Evolutionary conservation across 768 basidiomycete genomes (phyloP).

Genomic region (Amanita phalloides): DNA sequence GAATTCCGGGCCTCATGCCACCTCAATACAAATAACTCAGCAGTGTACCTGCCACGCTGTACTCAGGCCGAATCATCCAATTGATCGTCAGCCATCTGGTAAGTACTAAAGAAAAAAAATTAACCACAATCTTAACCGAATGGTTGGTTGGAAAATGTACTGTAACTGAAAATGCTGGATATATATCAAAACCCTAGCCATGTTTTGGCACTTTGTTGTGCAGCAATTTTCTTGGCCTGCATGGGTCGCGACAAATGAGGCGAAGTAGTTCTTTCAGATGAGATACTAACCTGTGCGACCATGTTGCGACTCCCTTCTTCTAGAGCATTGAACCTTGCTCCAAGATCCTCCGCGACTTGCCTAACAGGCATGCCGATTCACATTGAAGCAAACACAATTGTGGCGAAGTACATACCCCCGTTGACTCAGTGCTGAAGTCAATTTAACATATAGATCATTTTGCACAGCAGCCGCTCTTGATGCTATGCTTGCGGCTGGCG

Average conservation of each 20-base stretch:
- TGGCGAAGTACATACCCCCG: constrained; percentile 39
- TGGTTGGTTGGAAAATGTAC: too few species aligned
- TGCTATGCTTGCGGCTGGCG: constrained; percentile 16
- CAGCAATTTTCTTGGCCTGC: constrained; percentile 54
- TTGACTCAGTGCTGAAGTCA: constrained; percentile 48
- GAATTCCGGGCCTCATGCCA: neutral
- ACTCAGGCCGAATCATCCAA: too few species aligned
- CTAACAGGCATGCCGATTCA: constrained; percentile 18
- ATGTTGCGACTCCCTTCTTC: constrained; percentile 58
- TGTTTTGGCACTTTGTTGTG: constrained; percentile 50
- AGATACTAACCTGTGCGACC: constrained; percentile 41
- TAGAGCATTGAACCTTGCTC: constrained; percentile 53
- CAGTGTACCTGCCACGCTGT: too few species aligned
- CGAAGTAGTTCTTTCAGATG: neutral
- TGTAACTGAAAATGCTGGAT: neutral
- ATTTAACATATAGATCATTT: constrained; percentile 29
- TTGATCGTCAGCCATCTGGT: too few species aligned
- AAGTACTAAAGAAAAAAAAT: too few species aligned
- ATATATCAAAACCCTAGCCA: constrained; percentile 45
- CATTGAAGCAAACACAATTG: neutral
- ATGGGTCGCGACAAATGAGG: neutral
- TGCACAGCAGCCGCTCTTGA: constrained; percentile 26
- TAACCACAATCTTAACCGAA: too few species aligned
- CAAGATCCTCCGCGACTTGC: constrained; percentile 50
- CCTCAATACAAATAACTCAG: too few species aligned